A percentile compares a stretch with the other conserved stretches of the same genome.
Evolutionary conservation across 2,329 filamentous ascomycete genomes (phyloP).

Genomic region (Phaeomoniella chlamydospora): DNA sequence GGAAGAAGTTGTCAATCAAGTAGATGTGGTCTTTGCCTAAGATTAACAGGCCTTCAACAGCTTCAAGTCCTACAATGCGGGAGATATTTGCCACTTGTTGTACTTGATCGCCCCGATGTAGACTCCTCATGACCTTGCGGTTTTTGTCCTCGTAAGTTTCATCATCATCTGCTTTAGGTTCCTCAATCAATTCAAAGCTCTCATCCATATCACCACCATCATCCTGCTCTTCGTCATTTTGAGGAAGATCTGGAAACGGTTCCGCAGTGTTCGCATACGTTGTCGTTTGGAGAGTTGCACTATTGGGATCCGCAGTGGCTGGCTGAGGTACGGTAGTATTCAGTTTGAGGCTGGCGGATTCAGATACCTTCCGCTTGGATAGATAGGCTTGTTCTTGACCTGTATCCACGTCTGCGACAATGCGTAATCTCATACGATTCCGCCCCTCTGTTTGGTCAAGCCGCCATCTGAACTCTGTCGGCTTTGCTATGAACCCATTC

Average conservation of each 20-base stretch:
- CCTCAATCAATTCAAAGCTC: slow-evolving; percentile 90
- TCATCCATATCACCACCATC: slow-evolving; percentile 50
- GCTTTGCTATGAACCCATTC: slow-evolving; percentile 63
- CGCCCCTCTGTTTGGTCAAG: slow-evolving; percentile 90
- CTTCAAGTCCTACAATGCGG: slow-evolving; percentile 82
- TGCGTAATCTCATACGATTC: slow-evolving; percentile 82
- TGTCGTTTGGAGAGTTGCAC: slow-evolving; percentile 14
- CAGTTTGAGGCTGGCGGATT: slow-evolving; percentile 29
- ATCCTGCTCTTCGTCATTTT: slow-evolving; percentile 17
- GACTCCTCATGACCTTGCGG: slow-evolving; percentile 86
- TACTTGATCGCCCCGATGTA: slow-evolving; percentile 81
- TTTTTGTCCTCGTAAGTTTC: slow-evolving; percentile 96
- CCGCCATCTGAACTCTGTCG: slow-evolving; percentile 61
- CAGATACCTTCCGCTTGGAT: slow-evolving; percentile 62
- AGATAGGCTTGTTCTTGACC: slow-evolving; percentile 60
- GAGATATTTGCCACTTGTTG: slow-evolving; percentile 93
- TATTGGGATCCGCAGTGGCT: slow-evolving; percentile 26
- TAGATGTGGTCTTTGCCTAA: slow-evolving; percentile 86
- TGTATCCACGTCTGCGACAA: slow-evolving; percentile 59
- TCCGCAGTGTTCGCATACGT: slow-evolving; percentile 7
- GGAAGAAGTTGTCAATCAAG: slow-evolving; percentile 92
- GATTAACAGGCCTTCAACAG: slow-evolving; percentile 84
- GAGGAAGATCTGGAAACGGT: slow-evolving; percentile 14
- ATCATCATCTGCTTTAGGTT: slow-evolving; percentile 65
- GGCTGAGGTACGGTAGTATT: slow-evolving; percentile 27